Conservation (phyloP, 2,329 filamentous ascomycete species). For the Cladophialophora bantiana region DNA sequence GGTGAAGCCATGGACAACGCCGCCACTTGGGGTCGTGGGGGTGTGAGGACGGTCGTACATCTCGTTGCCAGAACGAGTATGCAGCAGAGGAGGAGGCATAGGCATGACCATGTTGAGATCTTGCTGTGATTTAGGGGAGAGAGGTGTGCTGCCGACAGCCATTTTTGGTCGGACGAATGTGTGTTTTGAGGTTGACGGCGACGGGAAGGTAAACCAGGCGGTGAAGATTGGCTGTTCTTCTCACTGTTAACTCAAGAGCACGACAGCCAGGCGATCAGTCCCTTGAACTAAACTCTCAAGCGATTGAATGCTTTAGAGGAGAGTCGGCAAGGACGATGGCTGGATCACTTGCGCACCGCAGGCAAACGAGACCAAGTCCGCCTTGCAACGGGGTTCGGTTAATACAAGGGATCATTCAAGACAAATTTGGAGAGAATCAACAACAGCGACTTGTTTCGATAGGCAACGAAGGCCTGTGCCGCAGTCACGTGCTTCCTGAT, state of each 20-base stretch:
- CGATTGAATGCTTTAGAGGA: neutral
- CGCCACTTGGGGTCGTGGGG: slow-evolving; percentile 48
- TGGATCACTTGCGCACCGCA: neutral
- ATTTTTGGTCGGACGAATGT: slow-evolving; percentile 3
- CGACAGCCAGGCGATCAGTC: neutral
- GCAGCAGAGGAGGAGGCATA: slow-evolving; percentile 56
- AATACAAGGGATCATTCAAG: slow-evolving; percentile 2
- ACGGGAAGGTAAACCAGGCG: slow-evolving; percentile 12
- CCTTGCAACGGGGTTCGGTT: neutral
- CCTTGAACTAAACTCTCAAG: neutral
- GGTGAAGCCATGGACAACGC: slow-evolving; percentile 51
- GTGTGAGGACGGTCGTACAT: slow-evolving; percentile 53
- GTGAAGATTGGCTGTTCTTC: slow-evolving; percentile 1
- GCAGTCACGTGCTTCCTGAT: neutral
- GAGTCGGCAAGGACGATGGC: neutral
- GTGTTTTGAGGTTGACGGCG: slow-evolving; percentile 4
- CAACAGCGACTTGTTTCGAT: slow-evolving; percentile 4
- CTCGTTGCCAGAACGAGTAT: slow-evolving; percentile 58
- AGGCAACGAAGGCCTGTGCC: neutral
- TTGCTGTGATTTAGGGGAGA: slow-evolving; percentile 38
- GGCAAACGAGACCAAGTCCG: slow-evolving; percentile 2
- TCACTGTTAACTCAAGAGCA: neutral
- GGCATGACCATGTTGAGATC: slow-evolving; percentile 46
- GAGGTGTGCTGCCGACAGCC: slow-evolving; percentile 29
- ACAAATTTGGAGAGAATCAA: slow-evolving; percentile 4